phyloP scores from a whole-genome alignment of 768 basidiomycete genomes.

The Trametes elegans region DNA sequence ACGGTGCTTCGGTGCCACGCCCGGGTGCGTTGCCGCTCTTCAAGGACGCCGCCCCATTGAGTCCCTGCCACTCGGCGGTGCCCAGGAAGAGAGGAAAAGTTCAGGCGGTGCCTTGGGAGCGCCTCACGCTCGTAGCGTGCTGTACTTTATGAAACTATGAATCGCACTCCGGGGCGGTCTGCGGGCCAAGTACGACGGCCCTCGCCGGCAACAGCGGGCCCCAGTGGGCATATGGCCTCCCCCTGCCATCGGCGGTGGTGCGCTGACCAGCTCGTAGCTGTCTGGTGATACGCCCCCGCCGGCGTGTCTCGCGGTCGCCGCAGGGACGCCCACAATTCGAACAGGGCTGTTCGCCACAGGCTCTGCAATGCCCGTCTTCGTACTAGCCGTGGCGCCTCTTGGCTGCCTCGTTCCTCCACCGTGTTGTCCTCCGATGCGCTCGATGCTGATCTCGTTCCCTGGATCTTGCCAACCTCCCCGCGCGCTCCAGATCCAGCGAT shows the following conservation, averaged over 20 bases:
- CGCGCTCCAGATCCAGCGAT: constrained; percentile 4
- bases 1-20: background rate
- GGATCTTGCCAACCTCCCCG: constrained; percentile 7
- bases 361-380: background rate
- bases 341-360: background rate
- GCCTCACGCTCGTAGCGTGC: constrained; percentile 8
- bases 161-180: constrained; percentile 2
- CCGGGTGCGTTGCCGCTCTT: constrained; percentile 1
- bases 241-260: background rate
- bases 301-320: constrained; percentile 1
- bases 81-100: background rate
- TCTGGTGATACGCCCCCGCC: constrained; percentile 4
- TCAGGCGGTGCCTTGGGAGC: constrained; percentile 11
- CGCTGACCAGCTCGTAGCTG: background rate
- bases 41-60: background rate
- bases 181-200: background rate
- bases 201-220: background rate
- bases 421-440: background rate
- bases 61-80: background rate
- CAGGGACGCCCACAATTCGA: constrained; percentile 5
- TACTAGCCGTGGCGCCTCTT: background rate
- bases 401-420: constrained; percentile 7
- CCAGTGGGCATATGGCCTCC: constrained; percentile 1
- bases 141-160: constrained; percentile 10
- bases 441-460: constrained; percentile 10